These are phyloP conservation scores for Dichomitus squalens DNA, from an alignment of 1,284 basidiomycete genomes.

Conservation along the genomic window DNA sequence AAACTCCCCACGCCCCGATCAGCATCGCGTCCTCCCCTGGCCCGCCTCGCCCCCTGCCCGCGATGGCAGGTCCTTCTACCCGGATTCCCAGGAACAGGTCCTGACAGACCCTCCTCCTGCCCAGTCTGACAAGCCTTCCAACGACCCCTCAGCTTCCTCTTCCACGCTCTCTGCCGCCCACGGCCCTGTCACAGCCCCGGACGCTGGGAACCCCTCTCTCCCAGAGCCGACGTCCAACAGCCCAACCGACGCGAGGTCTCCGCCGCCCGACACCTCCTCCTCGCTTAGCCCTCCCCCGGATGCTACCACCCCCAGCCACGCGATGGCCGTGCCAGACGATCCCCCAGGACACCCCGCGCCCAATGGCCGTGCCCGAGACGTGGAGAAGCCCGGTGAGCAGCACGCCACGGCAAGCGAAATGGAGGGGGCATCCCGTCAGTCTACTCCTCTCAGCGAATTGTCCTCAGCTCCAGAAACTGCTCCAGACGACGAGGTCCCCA, in stretches of 20 bases:
- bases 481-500: slow-evolving; percentile 31
- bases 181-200: slow-evolving; percentile 26
- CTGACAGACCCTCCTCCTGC: slow-evolving; percentile 25
- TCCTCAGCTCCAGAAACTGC: slow-evolving; percentile 56
- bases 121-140: slow-evolving; percentile 17
- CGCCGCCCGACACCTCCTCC: slow-evolving; percentile 30
- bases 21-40: slow-evolving; percentile 46
- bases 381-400: slow-evolving; percentile 8
- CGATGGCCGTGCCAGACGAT: slow-evolving; percentile 24
- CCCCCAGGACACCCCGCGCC: slow-evolving; percentile 13
- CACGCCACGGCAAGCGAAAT: slow-evolving; percentile 23
- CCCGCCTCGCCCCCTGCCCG: slow-evolving; percentile 35
- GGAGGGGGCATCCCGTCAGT: slow-evolving; percentile 47
- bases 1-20: slow-evolving; percentile 38
- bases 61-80: slow-evolving; percentile 34
- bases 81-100: slow-evolving; percentile 32
- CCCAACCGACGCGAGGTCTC: slow-evolving; percentile 29
- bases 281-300: slow-evolving; percentile 36
- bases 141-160: slow-evolving; percentile 12
- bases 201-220: slow-evolving; percentile 31
- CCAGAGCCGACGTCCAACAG: slow-evolving; percentile 27
- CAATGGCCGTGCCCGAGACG: slow-evolving; percentile 5
- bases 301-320: slow-evolving; percentile 29
- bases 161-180: slow-evolving; percentile 13
- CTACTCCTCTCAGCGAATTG: slow-evolving; percentile 71